Evolutionary conservation across 2,329 filamentous ascomycete genomes (phyloP).

Genomic region (Moelleriella libera): DNA sequence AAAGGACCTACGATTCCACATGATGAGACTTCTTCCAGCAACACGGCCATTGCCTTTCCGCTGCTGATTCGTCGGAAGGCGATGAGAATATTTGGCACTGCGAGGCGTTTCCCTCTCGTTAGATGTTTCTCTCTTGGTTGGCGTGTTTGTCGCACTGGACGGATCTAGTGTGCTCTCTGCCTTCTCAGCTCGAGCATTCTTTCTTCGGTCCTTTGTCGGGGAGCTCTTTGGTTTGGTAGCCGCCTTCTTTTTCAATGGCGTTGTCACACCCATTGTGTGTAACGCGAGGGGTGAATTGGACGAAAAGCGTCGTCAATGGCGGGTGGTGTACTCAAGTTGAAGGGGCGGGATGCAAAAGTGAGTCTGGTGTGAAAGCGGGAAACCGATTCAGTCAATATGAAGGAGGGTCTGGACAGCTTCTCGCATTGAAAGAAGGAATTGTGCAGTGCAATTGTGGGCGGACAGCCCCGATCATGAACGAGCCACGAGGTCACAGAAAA

Average conservation of each 20-base stretch:
- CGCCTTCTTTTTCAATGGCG: slow-evolving; percentile 1
- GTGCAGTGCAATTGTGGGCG: too few species aligned
- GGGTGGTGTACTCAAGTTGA: too few species aligned
- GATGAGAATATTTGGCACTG: slow-evolving; percentile 10
- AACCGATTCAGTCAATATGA: too few species aligned
- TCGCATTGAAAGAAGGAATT: too few species aligned
- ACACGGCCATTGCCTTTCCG: slow-evolving; percentile 14
- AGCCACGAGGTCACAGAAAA: too few species aligned
- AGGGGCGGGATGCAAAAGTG: too few species aligned
- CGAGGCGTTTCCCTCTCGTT: slow-evolving; percentile 2
- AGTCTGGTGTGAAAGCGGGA: too few species aligned
- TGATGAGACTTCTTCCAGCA: slow-evolving; percentile 22
- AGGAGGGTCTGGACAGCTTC: too few species aligned
- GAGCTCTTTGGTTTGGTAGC: slow-evolving; percentile 5
- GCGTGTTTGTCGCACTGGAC: slow-evolving; percentile 1
- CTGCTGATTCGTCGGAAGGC: slow-evolving; percentile 11
- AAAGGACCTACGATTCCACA: slow-evolving; percentile 25
- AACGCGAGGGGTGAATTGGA: neutral
- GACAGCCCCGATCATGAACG: too few species aligned
- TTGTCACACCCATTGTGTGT: slow-evolving; percentile 3
- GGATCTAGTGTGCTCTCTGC: slow-evolving; percentile 3
- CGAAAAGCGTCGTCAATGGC: too few species aligned
- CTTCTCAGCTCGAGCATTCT: slow-evolving; percentile 3
- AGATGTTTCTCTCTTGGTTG: slow-evolving; percentile 1
- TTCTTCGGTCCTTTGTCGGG: neutral